Evolutionary conservation across 75 land plant species (phyloP), one percentile per base, ranked within the genome.

Genomic region (Cupressus sempervirens): DNA sequence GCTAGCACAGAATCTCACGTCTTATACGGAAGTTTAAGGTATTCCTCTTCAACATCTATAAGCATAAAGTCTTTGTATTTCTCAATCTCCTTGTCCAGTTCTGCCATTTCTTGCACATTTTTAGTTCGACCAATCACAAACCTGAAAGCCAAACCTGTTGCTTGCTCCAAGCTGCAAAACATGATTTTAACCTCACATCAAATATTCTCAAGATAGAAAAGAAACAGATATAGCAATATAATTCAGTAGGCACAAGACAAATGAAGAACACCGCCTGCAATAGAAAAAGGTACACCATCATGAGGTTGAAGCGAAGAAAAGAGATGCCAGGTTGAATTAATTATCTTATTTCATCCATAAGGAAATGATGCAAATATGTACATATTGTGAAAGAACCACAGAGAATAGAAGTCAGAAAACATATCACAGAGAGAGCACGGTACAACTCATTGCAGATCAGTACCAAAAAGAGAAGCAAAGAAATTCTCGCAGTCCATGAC

Each of bases 141-240:
- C 84, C 97, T 87, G 73, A 95, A 91, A n/a, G 94, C 96, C 75
- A 95, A 84, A 34, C 97, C 96, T 43, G 96, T 93, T 40, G 92
- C 89, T 84, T 92, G 90, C 87, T 95, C 96, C 84, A 95, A 86
- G 29, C 97, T 95, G 87, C 84, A 87, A 86, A 12, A 74, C 30
- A 15, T 75, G 40, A 54, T 36, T 82, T 45, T 20, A 14, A 52
- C 14, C 15, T 73, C 34, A 85, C 36, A 85, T 85, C 83, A 80
- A 41, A 3, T 65, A 36, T 56, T 48, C 30, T 30, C 72, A 53
- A 8, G 84, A 68, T 40, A 48, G 23, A 58, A 86, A 83, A 53
- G 0, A n/a, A 83, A 29, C 67, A 7, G n/a, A 29, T 40, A 45
- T 45, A 50, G 48, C 76, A 54, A 79, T 56, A 45, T 70, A 23